Evolutionary conservation across 2,329 filamentous ascomycete genomes (phyloP).

Genomic region (Thermothelomyces thermophilus): DNA sequence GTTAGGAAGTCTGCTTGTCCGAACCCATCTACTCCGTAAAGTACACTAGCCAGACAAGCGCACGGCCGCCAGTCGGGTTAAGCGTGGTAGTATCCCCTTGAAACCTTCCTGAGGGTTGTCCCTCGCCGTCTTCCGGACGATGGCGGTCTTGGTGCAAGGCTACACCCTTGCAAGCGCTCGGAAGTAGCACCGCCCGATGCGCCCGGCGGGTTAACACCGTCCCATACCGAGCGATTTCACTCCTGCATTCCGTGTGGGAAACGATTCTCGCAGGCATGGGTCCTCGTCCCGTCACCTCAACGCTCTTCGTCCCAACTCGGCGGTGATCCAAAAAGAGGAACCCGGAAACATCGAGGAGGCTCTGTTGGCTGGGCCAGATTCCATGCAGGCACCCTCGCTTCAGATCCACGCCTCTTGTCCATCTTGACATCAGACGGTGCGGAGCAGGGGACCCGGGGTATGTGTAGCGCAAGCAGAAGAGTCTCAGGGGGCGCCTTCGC

Average conservation of each 20-base stretch:
- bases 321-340: not conserved
- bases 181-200: constrained; percentile 8
- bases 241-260: not conserved
- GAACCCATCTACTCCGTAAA: too few species aligned
- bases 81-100: not conserved
- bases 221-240: too few species aligned
- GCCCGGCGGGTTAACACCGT: not conserved
- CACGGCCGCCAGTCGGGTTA: not conserved
- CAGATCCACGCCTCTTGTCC: constrained; percentile 14
- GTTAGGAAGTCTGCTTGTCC: too few species aligned
- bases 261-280: not conserved
- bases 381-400: constrained; percentile 9
- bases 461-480: constrained; percentile 5
- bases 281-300: not conserved
- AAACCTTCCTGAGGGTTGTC: not conserved
- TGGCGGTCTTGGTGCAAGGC: not conserved
- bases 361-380: constrained; percentile 4
- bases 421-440: constrained; percentile 9
- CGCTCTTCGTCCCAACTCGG: not conserved
- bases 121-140: not conserved
- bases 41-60: too few species aligned
- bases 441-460: constrained; percentile 2
- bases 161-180: constrained; percentile 12
- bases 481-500: constrained; percentile 17
- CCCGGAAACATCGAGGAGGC: not conserved